Evolutionary conservation across 192 early-diverging fungal species (phyloP).

Genomic region (Backusella tuberculispora): DNA sequence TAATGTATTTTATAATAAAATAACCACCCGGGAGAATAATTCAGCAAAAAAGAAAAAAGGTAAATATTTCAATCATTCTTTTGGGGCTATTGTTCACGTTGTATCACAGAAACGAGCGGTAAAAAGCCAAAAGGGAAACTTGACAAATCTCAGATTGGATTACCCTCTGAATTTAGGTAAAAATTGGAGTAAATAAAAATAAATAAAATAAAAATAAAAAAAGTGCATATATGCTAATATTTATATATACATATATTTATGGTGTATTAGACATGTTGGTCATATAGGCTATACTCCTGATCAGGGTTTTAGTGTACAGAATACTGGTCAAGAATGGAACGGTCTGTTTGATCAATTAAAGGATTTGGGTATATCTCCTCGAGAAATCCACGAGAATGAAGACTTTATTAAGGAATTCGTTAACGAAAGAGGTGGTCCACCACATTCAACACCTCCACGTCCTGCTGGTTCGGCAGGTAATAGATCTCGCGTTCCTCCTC

Average conservation of each 20-base stretch:
- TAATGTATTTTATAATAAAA: constrained; percentile 64
- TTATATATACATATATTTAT: constrained; percentile 24
- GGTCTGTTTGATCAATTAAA: constrained; percentile 71
- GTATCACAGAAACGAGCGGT: constrained; percentile 39
- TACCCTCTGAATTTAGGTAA: constrained; percentile 56
- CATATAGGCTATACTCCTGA: constrained; percentile 65
- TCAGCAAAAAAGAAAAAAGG: constrained; percentile 40
- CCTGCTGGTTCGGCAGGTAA: constrained; percentile 27
- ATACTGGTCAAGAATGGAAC: constrained; percentile 73
- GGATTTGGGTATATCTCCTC: constrained; percentile 62
- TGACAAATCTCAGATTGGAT: constrained; percentile 64
- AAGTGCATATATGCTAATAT: background rate
- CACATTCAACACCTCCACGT: constrained; percentile 35
- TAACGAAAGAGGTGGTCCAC: constrained; percentile 60
- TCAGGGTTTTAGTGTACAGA: constrained; percentile 66
- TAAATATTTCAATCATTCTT: constrained; percentile 33
- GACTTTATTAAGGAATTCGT: constrained; percentile 74
- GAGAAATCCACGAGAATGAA: constrained; percentile 67
- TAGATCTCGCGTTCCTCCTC: constrained; percentile 45
- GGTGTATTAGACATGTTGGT: constrained; percentile 51
- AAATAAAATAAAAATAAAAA: background rate
- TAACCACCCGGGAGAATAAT: constrained; percentile 52
- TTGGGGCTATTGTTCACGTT: constrained; percentile 32
- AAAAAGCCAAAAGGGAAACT: constrained; percentile 56
- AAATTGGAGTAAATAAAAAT: background rate